Percentiles rank a stretch among this genome's conserved stretches.
Conservation (phyloP, 2,329 filamentous ascomycete genomes). For the Ophiostoma sp. region DNA sequence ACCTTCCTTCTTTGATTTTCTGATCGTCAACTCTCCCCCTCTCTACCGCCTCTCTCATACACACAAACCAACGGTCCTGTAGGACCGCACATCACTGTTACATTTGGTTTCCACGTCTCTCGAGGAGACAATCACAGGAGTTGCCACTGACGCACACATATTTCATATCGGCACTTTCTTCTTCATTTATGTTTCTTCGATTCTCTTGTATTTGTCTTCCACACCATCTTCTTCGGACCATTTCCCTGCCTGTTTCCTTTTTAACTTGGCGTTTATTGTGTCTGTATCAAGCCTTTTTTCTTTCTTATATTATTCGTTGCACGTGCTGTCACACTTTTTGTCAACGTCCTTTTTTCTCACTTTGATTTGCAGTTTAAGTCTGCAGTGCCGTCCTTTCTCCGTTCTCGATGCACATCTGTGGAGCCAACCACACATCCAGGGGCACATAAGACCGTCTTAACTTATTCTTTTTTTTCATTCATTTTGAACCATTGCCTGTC, state of each 20-base stretch:
- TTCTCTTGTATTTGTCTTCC: not conserved
- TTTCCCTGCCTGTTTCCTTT: not conserved
- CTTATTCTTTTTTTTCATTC: not conserved
- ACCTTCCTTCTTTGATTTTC: not conserved
- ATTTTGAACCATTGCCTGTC: not conserved
- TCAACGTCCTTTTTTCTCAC: too few relatives aligned
- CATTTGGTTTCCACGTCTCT: not conserved
- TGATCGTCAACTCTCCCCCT: not conserved
- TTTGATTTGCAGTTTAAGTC: too few relatives aligned
- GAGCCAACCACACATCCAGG: not conserved
- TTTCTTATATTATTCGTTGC: not conserved
- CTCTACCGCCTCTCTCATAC: not conserved
- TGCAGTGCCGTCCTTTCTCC: not conserved
- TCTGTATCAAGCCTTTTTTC: not conserved
- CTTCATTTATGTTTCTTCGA: not conserved
- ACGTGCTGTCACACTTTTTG: too few relatives aligned
- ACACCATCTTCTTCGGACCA: not conserved
- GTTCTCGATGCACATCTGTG: not conserved
- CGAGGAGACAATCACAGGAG: too few relatives aligned
- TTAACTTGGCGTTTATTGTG: not conserved
- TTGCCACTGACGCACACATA: too few relatives aligned
- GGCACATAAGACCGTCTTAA: not conserved
- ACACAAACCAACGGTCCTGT: not conserved
- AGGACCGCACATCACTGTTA: constrained; percentile 5
- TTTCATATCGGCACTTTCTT: too few relatives aligned